Percentiles rank a stretch among this genome's conserved stretches.
These are phyloP conservation scores for Leptodontidium sp. DNA, from an alignment of 2,329 filamentous ascomycete genomes.

Conservation along the genomic window DNA sequence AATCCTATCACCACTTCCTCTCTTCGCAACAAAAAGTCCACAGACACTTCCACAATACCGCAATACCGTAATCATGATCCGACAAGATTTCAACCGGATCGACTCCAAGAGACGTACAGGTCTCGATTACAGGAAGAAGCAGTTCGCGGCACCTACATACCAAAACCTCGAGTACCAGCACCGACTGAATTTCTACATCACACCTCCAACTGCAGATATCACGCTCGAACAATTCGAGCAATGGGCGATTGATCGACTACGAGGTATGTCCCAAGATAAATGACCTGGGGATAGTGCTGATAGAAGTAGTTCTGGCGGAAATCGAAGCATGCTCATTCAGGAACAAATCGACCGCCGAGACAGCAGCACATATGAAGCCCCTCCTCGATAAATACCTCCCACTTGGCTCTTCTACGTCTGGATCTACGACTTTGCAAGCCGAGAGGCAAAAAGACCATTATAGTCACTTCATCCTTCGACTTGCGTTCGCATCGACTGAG, in stretches of 20 bases:
- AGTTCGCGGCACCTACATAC: slow-evolving; percentile 81
- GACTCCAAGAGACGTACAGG: slow-evolving; percentile 76
- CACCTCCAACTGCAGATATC: slow-evolving; percentile 91
- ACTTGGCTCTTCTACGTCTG: slow-evolving; percentile 77
- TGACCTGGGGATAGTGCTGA: background rate
- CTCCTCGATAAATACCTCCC: slow-evolving; percentile 88
- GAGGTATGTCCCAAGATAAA: slow-evolving; percentile 62
- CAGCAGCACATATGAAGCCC: slow-evolving; percentile 81
- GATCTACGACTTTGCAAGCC: slow-evolving; percentile 62
- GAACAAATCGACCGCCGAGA: slow-evolving; percentile 86
- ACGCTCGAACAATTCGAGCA: slow-evolving; percentile 97
- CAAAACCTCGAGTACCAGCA: slow-evolving; percentile 82
- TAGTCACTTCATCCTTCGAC: slow-evolving; percentile 93
- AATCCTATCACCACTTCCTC: background rate
- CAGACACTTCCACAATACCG: background rate
- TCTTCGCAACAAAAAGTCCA: no score
- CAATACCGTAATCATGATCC: slow-evolving; percentile 42
- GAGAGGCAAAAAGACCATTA: slow-evolving; percentile 97
- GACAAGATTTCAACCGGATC: slow-evolving; percentile 45
- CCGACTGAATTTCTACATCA: slow-evolving; percentile 90
- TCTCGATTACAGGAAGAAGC: slow-evolving; percentile 83
- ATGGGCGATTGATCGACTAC: slow-evolving; percentile 94
- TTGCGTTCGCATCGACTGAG: slow-evolving; percentile 91
- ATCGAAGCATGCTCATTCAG: slow-evolving; percentile 95
- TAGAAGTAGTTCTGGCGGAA: slow-evolving; percentile 77